A percentile compares a stretch with the other conserved stretches of the same genome.
These are phyloP conservation scores for Candida cerambycidarum DNA, from an alignment of 805 yeast species.

Conservation along the genomic window DNA sequence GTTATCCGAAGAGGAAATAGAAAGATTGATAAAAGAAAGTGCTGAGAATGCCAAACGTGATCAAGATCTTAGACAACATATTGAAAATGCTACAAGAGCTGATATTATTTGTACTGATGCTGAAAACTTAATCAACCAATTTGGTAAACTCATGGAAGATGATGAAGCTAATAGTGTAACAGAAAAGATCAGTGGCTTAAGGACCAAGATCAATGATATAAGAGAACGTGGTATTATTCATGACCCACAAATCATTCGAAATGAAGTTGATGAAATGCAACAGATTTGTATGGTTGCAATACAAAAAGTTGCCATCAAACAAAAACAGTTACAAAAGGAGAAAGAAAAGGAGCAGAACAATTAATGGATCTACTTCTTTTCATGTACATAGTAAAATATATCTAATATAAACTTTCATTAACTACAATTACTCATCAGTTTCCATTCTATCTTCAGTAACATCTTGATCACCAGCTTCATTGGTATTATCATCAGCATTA, in stretches of 20 bases:
- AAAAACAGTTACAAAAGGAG: conserved; percentile 18
- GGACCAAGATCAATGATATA: conserved; percentile 33
- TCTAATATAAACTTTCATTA: background rate
- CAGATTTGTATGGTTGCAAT: conserved; percentile 38
- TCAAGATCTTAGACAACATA: conserved; percentile 55
- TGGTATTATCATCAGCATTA: conserved; percentile 23
- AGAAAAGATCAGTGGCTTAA: conserved; percentile 20
- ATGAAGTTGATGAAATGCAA: conserved; percentile 40
- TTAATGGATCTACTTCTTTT: too few species aligned
- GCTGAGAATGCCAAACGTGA: conserved; percentile 61
- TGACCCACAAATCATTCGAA: conserved; percentile 31
- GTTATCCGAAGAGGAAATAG: conserved; percentile 66
- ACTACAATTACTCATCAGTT: conserved; percentile 25
- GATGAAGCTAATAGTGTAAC: conserved; percentile 45
- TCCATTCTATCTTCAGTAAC: conserved; percentile 34
- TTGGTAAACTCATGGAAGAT: conserved; percentile 46
- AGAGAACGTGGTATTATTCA: conserved; percentile 30
- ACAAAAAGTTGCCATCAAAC: conserved; percentile 38
- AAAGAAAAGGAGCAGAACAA: background rate
- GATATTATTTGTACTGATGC: conserved; percentile 84
- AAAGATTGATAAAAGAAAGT: conserved; percentile 64
- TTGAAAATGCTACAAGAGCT: conserved; percentile 75
- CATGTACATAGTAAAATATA: conserved; percentile 2
- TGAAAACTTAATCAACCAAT: conserved; percentile 79
- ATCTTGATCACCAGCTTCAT: conserved; percentile 17